These are phyloP conservation scores for Huntiella moniliformis DNA, from an alignment of 2,329 filamentous ascomycete species.

Conservation along the genomic window DNA sequence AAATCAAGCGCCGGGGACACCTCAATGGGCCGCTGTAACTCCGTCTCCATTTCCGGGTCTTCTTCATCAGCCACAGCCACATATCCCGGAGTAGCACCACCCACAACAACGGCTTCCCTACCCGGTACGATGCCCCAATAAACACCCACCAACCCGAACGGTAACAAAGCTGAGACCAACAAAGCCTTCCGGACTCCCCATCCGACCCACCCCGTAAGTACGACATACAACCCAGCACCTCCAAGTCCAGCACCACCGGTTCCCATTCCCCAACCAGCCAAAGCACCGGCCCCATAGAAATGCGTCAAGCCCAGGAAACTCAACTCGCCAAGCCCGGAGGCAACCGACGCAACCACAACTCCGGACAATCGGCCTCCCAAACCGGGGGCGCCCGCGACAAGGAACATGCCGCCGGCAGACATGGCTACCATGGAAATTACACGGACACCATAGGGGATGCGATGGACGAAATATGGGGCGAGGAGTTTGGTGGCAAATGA, in stretches of 20 bases:
- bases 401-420: conserved; percentile 71
- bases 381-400: conserved; percentile 62
- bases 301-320: conserved; percentile 84
- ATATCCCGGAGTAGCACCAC: conserved; percentile 27
- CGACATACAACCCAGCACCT: conserved; percentile 72
- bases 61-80: conserved; percentile 23
- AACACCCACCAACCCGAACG: conserved; percentile 62
- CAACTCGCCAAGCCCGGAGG: conserved; percentile 72
- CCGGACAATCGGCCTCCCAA: conserved; percentile 59
- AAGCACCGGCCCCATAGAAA: conserved; percentile 72
- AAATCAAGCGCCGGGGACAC: conserved; percentile 32
- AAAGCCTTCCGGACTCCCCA: conserved; percentile 58
- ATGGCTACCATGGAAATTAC: conserved; percentile 55
- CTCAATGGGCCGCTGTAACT: neutral
- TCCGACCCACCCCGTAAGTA: conserved; percentile 63
- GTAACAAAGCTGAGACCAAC: conserved; percentile 60
- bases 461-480: conserved; percentile 85
- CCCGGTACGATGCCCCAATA: conserved; percentile 68
- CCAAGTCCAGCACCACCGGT: conserved; percentile 77
- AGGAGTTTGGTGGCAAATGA: conserved; percentile 76
- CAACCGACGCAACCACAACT: conserved; percentile 67
- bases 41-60: conserved; percentile 14
- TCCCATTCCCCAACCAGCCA: conserved; percentile 83
- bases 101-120: conserved; percentile 34
- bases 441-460: conserved; percentile 60